A percentile compares a stretch with the other conserved stretches of the same genome.
Conservation (phyloP, 2,329 filamentous ascomycete species). For the Xylariaceae sp. region DNA sequence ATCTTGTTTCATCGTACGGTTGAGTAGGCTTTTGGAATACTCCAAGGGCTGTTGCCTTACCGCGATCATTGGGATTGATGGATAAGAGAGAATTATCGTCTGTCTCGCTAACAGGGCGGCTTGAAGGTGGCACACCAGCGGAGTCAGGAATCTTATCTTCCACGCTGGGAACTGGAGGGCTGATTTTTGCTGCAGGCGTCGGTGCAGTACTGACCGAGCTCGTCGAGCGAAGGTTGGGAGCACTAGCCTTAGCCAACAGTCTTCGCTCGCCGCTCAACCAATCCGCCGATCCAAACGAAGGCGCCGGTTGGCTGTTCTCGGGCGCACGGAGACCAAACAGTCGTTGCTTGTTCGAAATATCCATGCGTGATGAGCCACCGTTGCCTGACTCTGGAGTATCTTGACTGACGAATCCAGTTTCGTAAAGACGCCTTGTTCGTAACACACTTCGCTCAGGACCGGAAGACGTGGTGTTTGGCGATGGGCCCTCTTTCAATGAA, state of each 20-base stretch:
- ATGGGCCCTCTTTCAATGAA: slow-evolving; percentile 48
- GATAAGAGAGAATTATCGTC: slow-evolving; percentile 61
- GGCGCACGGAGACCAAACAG: slow-evolving; percentile 22
- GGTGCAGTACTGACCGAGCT: slow-evolving; percentile 43
- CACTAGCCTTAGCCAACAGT: slow-evolving; percentile 54
- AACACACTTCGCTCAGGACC: slow-evolving; percentile 60
- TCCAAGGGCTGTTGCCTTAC: slow-evolving; percentile 33
- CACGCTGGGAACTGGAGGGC: slow-evolving; percentile 31
- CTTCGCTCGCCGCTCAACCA: slow-evolving; percentile 42
- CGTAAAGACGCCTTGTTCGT: slow-evolving; percentile 72
- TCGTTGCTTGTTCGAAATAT: slow-evolving; percentile 66
- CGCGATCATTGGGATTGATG: slow-evolving; percentile 67
- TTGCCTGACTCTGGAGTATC: slow-evolving; percentile 76
- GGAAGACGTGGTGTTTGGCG: slow-evolving; percentile 37
- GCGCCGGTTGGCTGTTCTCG: slow-evolving; percentile 27
- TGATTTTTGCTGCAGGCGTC: slow-evolving; percentile 33
- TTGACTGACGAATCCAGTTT: slow-evolving; percentile 67
- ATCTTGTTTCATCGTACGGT: slow-evolving; percentile 80
- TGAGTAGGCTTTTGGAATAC: slow-evolving; percentile 61
- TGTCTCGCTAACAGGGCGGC: slow-evolving; percentile 65
- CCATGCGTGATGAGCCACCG: slow-evolving; percentile 70
- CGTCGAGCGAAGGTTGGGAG: slow-evolving; percentile 60
- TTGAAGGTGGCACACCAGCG: slow-evolving; percentile 49
- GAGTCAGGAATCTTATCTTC: slow-evolving; percentile 37
- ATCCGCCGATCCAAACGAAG: slow-evolving; percentile 45